Conservation (phyloP, 108 stramenopile genomes). For the Seminavis robusta region DNA sequence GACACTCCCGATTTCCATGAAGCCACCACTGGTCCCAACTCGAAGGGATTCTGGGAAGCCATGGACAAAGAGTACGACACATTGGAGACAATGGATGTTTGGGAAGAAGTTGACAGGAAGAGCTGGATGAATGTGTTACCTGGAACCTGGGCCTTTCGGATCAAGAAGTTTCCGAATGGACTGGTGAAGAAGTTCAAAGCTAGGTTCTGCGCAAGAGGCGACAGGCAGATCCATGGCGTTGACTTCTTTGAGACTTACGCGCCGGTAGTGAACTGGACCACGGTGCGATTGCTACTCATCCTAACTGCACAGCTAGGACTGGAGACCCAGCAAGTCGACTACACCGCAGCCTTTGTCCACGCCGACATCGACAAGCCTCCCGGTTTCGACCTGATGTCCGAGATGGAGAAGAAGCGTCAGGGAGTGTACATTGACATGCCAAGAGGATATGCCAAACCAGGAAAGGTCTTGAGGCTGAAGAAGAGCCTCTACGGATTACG, state of each 20-base stretch:
- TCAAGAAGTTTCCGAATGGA: constrained; percentile 44
- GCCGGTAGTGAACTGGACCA: constrained; percentile 52
- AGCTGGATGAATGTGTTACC: constrained; percentile 15
- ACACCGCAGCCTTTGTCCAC: constrained; percentile 45
- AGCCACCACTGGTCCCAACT: constrained; percentile 35
- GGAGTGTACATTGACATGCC: constrained; percentile 33
- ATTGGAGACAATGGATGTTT: constrained; percentile 18
- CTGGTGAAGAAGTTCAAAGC: constrained; percentile 48
- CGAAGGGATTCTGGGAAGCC: constrained; percentile 14
- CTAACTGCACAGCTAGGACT: constrained; percentile 16
- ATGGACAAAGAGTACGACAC: constrained; percentile 22
- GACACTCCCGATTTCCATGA: constrained; percentile 34
- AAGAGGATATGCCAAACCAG: constrained; percentile 14
- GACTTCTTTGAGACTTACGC: constrained; percentile 53
- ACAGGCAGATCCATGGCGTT: constrained; percentile 49
- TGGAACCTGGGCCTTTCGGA: constrained; percentile 23
- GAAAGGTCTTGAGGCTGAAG: constrained; percentile 21
- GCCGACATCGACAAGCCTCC: constrained; percentile 20
- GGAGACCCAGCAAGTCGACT: constrained; percentile 41
- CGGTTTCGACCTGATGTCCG: too few species aligned
- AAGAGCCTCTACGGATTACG: constrained; percentile 23
- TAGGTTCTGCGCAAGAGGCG: constrained; percentile 49
- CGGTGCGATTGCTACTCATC: constrained; percentile 25
- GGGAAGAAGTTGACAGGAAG: background rate
- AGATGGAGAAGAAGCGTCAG: constrained; percentile 1